These are phyloP conservation scores for Colletotrichum limetticola DNA, from an alignment of 2,329 filamentous ascomycete species.

Conservation along the genomic window DNA sequence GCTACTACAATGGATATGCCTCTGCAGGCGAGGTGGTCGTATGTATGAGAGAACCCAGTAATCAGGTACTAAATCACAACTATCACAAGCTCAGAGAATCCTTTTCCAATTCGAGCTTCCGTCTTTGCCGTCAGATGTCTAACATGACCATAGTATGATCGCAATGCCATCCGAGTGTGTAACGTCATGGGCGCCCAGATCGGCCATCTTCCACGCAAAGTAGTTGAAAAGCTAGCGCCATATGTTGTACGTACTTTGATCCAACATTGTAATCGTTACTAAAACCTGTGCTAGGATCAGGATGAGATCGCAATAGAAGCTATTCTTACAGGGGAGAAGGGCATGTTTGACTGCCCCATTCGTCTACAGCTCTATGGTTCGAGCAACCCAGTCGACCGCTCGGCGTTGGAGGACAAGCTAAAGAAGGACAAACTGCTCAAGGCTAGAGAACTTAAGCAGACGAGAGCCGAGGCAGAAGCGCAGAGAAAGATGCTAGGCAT, in stretches of 20 bases:
- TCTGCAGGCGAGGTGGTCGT: slow-evolving; percentile 72
- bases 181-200: slow-evolving; percentile 82
- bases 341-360: slow-evolving; percentile 77
- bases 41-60: slow-evolving; percentile 72
- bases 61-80: slow-evolving; percentile 54
- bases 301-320: slow-evolving; percentile 74
- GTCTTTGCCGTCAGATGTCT: not conserved
- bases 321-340: slow-evolving; percentile 73
- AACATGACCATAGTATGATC: slow-evolving; percentile 63
- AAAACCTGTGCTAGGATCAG: slow-evolving; percentile 57
- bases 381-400: slow-evolving; percentile 61
- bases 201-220: slow-evolving; percentile 76
- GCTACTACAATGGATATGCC: slow-evolving; percentile 72
- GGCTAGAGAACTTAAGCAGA: slow-evolving; percentile 65
- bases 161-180: slow-evolving; percentile 81
- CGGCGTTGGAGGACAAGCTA: slow-evolving; percentile 69
- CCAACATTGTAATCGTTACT: not conserved
- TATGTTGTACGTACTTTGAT: slow-evolving; percentile 69
- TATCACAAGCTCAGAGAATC: not conserved
- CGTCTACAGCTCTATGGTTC: slow-evolving; percentile 77
- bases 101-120: not conserved
- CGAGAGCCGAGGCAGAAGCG: slow-evolving; percentile 63
- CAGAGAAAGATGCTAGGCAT: slow-evolving; percentile 57
- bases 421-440: slow-evolving; percentile 73
- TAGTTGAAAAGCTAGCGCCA: slow-evolving; percentile 77